A percentile compares a stretch with the other conserved stretches of the same genome.
Conservation (phyloP, 176 grass and related monocot genomes). For the Triticum timopheevii region DNA sequence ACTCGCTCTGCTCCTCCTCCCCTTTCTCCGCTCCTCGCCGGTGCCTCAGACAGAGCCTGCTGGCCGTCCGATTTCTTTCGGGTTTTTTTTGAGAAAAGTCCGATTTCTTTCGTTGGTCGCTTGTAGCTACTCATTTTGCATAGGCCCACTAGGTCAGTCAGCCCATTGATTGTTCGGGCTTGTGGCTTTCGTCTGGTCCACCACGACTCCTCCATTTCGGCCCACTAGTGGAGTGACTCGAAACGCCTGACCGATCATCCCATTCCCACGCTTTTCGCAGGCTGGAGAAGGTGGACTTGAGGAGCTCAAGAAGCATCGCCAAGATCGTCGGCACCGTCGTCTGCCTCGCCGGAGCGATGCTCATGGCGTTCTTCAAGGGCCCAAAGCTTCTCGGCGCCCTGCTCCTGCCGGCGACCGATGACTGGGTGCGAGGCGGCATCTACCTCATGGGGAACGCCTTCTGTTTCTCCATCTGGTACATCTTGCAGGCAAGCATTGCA, state of each 20-base stretch:
- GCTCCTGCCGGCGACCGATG: not conserved
- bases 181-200: not conserved
- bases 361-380: slow-evolving; percentile 68
- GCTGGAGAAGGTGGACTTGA: slow-evolving; percentile 49
- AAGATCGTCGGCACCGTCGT: slow-evolving; percentile 57
- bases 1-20: not conserved
- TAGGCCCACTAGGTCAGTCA: not conserved
- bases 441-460: slow-evolving; percentile 42
- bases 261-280: slow-evolving; percentile 20
- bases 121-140: not conserved
- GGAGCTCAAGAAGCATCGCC: slow-evolving; percentile 39
- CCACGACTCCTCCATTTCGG: not conserved
- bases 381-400: slow-evolving; percentile 36
- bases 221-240: not conserved
- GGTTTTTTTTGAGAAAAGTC: not conserved
- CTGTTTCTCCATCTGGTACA: slow-evolving; percentile 62
- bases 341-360: slow-evolving; percentile 59
- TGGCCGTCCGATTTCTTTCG: not conserved
- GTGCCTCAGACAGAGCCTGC: not conserved
- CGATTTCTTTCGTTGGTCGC: no score
- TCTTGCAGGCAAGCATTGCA: slow-evolving; percentile 48
- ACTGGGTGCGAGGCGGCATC: slow-evolving; percentile 54
- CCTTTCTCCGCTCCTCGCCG: not conserved
- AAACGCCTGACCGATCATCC: not conserved
- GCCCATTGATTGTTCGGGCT: not conserved